Percentiles rank a stretch among this genome's conserved stretches.
Conservation (phyloP, 208 protist species). For the Leishmania arabica region DNA sequence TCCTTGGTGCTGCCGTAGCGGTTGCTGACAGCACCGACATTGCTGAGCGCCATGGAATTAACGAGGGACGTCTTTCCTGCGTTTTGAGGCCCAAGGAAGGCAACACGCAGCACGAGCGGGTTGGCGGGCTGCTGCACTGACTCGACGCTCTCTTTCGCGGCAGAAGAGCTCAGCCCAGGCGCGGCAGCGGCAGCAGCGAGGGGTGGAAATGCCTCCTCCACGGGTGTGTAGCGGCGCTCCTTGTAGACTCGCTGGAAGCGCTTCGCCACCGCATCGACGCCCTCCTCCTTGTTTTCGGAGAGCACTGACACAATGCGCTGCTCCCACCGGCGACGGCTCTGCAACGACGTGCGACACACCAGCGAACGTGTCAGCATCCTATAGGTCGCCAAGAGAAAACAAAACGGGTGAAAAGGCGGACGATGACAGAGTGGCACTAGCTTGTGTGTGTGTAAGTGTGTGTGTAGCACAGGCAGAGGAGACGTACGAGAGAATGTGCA, state of each 20-base stretch:
- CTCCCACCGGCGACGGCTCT: conserved; percentile 86
- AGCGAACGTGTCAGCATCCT: conserved; percentile 22
- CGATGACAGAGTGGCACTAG: too few species aligned
- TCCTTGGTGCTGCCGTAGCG: conserved; percentile 80
- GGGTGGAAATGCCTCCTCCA: conserved; percentile 83
- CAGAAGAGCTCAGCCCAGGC: background rate
- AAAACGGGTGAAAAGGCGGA: background rate
- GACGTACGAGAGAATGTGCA: background rate
- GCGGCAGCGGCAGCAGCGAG: conserved; percentile 18
- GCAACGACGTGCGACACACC: conserved; percentile 37
- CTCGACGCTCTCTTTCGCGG: background rate
- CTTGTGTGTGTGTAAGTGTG: background rate
- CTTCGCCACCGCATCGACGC: conserved; percentile 62
- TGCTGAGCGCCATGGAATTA: conserved; percentile 82
- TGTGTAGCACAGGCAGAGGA: background rate
- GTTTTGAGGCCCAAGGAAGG: conserved; percentile 85
- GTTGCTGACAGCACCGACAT: conserved; percentile 84
- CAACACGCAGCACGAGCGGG: conserved; percentile 53
- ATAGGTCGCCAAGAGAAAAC: background rate
- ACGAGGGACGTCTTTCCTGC: conserved; percentile 90
- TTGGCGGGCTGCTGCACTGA: conserved; percentile 37
- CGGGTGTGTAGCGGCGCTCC: conserved; percentile 79
- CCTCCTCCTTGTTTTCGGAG: conserved; percentile 53
- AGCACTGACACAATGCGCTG: conserved; percentile 82
- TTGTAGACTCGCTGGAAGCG: conserved; percentile 88